Evolutionary conservation across 306 rosid species (phyloP), one percentile per base, ranked within the genome.

Genomic region (Datisca glomerata): DNA sequence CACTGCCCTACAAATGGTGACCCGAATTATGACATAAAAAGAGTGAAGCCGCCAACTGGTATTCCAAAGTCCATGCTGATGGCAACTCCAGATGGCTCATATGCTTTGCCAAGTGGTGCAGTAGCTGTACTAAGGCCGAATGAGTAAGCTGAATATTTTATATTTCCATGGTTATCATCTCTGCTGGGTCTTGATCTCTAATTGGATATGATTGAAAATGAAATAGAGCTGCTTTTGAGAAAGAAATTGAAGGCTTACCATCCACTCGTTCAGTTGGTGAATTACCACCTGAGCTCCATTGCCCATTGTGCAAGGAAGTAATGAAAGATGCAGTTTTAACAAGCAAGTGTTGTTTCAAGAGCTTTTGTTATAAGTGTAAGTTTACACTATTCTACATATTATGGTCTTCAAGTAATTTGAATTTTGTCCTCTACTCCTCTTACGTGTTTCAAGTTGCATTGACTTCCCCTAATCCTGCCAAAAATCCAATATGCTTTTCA

Each of bases 1-100:
- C 99, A 91, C 68, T 91, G 99, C 67, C 94, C 96, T 13, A 91
- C 99, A 3, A 91, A 91, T 52, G 99, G 96, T 24, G 96, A 91
- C 74, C 99, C 99, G 21, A 85, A 60, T 68, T 91, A 18, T 55
- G 96, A 91, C 71, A 61, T 91, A 32, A 85, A 72, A 55, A 80
- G 81, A 68, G 94, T 78, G 59, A 91, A 85, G 56, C 94, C 94
- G 37, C 96, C 99, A 51, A 91, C 99, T 49, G 99, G 99, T 48
- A 91, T 91, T 71, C 99, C 99, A 0, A 85, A 83, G 78, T 91
- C 99, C 47, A 91, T 91, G 99, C 93, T 91, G 56, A 81, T 80
- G 70, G 92, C 83, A 38, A 81, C 83, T 50, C 85, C 96, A 21
- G 96, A 91, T 61, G 99, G 99, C 40, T 91, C 99, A 32, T 85